Evolutionary conservation across 441 rosid genomes (phyloP), one percentile per base, ranked within the genome.

Genomic region (Jatropha podagrica): DNA sequence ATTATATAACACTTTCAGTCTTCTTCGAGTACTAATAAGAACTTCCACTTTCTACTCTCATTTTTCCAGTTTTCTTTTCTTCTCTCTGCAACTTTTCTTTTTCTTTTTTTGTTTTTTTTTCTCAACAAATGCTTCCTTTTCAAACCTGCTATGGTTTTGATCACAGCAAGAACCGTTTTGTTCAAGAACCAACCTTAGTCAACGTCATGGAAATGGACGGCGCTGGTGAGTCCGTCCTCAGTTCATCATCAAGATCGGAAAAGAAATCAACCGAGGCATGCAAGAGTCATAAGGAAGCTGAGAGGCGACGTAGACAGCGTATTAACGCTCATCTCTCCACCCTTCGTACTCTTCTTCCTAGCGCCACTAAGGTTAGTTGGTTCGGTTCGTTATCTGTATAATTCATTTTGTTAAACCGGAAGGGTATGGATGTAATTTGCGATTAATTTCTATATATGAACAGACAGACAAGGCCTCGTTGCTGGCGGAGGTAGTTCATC

Each of bases 381-480:
- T 51, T 7, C 2, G 7, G 15, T 32, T 13, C 49, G 40, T 20
- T 37, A 52, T 74, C 12, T 12, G 3, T 2, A 1, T 56, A 9
- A 9, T 38, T 2, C 5, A 42, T 46, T n/a, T 37, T 4, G 48
- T 38, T 4, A 11, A 51, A 18, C 26, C 42, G 37, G 7, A 40
- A 41, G 66, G 41, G 2, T 17, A 54, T 41, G 71, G 0, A 67
- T 0, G 61, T 56, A 32, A 26, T 44, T 55, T 51, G 7, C 10
- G 8, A 12, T 6, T 58, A 11, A 42, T 4, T 10, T 23, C 38
- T 67, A 27, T 48, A 32, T 27, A 26, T 18, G 2, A 27, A 54
- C 82, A 91, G 98, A 91, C 90, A 61, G 97, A 93, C 83, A 93
- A 93, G 85, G 98, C 98, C 60, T 86, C 98, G 52, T 81, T 93